Evolutionary conservation across 2,329 filamentous ascomycete genomes (phyloP).

Genomic region (Hypomyces perniciosus): DNA sequence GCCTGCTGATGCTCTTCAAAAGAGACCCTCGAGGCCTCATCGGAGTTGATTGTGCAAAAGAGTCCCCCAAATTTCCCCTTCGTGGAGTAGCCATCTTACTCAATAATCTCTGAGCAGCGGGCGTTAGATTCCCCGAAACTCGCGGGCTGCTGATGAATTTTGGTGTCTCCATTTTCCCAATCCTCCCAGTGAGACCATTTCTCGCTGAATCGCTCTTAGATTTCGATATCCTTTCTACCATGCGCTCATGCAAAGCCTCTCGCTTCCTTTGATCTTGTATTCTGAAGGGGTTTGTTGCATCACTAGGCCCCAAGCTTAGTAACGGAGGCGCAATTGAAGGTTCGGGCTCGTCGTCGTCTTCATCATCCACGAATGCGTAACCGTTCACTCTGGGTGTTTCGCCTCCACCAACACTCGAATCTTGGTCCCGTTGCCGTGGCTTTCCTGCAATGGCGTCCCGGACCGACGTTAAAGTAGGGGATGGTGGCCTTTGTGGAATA

Average conservation of each 20-base stretch:
- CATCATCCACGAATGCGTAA: constrained; percentile 89
- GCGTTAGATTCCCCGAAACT: constrained; percentile 56
- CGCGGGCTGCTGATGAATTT: constrained; percentile 63
- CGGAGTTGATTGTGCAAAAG: constrained; percentile 33
- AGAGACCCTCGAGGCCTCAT: constrained; percentile 34
- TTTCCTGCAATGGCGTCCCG: constrained; percentile 76
- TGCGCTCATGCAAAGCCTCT: constrained; percentile 75
- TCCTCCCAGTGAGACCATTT: constrained; percentile 54
- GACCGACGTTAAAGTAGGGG: constrained; percentile 78
- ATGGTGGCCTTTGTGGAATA: constrained; percentile 50
- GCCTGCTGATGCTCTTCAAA: constrained; percentile 28
- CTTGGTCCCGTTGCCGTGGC: constrained; percentile 55
- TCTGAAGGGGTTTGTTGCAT: constrained; percentile 72
- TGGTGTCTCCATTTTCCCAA: constrained; percentile 57
- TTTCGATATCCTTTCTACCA: constrained; percentile 76
- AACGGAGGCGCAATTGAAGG: constrained; percentile 25
- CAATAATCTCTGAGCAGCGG: constrained; percentile 65
- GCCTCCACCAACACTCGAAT: constrained; percentile 51
- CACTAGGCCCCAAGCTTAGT: constrained; percentile 53
- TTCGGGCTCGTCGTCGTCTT: constrained; percentile 45
- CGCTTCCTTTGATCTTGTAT: constrained; percentile 68
- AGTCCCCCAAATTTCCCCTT: constrained; percentile 25
- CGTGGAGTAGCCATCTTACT: constrained; percentile 50
- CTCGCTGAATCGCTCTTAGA: constrained; percentile 60
- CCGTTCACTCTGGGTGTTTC: constrained; percentile 91